phyloP scores from a whole-genome alignment of 148 eudicot genomes.

The Rhododendron kiyosumense region DNA sequence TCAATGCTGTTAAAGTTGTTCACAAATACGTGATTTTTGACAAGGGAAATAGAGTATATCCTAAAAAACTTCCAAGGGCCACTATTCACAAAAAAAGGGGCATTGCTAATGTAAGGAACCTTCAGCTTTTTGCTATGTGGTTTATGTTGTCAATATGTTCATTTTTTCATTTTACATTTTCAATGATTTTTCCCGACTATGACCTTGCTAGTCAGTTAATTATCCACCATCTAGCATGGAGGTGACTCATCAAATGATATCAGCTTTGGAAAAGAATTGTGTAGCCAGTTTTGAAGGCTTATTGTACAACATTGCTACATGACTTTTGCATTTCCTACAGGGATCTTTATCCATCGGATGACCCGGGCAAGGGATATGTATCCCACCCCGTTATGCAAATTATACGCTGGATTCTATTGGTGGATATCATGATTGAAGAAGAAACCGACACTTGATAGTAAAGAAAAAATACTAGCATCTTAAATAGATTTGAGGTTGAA shows the following conservation, averaged over 20 bases:
- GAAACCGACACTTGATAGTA: neutral
- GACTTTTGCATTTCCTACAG: neutral
- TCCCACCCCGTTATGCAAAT: neutral
- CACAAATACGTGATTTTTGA: neutral
- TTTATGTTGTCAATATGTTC: neutral
- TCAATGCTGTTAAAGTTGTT: neutral
- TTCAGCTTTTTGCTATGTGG: no score
- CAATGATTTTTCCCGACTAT: neutral
- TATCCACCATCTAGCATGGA: neutral
- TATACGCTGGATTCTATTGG: neutral
- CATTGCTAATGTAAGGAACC: neutral
- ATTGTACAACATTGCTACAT: neutral
- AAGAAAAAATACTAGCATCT: neutral
- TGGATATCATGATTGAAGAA: neutral
- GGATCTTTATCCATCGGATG: neutral
- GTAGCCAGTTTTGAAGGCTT: neutral
- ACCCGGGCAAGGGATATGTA: neutral
- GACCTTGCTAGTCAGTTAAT: neutral
- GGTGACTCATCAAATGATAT: neutral
- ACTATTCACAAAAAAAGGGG: neutral
- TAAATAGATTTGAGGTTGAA: neutral
- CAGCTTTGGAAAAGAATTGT: neutral
- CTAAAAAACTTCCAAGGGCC: neutral
- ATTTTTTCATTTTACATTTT: neutral
- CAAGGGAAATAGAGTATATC: neutral